Conservation (phyloP, 192 early-diverging fungal species). For the Backusella sp. region DNA sequence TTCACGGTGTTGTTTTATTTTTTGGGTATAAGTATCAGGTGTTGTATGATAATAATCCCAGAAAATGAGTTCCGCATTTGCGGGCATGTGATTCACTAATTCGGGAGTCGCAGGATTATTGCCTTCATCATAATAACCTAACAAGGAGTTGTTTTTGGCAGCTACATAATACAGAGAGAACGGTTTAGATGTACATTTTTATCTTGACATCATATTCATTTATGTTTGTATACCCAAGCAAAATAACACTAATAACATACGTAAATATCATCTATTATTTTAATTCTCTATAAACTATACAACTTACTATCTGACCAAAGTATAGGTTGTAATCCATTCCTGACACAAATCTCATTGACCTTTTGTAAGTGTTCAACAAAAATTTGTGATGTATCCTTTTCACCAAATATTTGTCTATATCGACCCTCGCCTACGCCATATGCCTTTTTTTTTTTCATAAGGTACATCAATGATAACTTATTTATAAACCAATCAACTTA, state of each 20-base stretch:
- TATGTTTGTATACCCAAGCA: constrained; percentile 22
- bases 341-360: constrained; percentile 68
- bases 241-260: constrained; percentile 17
- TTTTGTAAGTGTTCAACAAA: constrained; percentile 76
- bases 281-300: background rate
- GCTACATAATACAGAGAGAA: constrained; percentile 47
- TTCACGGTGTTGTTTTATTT: constrained; percentile 82
- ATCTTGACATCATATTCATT: background rate
- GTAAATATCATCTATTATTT: background rate
- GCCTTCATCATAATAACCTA: constrained; percentile 77
- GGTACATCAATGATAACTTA: background rate
- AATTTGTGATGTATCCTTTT: constrained; percentile 68
- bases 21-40: constrained; percentile 67
- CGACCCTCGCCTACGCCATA: constrained; percentile 85
- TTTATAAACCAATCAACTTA: constrained; percentile 5
- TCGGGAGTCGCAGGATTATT: constrained; percentile 57
- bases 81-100: constrained; percentile 58
- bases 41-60: constrained; percentile 89
- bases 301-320: constrained; percentile 84
- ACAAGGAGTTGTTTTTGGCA: constrained; percentile 77
- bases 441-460: constrained; percentile 34
- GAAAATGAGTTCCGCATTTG: constrained; percentile 69
- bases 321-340: constrained; percentile 65
- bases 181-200: background rate
- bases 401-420: constrained; percentile 72